Conservation (phyloP, 768 basidiomycete genomes). For the Daedaleopsis nitida region DNA sequence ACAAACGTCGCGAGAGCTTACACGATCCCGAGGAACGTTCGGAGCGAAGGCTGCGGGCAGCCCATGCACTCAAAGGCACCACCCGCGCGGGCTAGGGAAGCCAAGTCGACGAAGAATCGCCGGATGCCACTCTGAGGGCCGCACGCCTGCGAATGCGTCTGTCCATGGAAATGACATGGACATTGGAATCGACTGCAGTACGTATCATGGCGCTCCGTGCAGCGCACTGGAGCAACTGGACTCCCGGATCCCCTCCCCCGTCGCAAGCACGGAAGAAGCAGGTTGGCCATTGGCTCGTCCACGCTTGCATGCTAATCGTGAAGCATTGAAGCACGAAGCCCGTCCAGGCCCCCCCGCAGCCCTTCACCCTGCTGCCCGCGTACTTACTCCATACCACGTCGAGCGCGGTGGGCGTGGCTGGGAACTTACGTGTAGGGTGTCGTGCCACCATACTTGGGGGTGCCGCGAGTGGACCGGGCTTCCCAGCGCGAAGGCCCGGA, state of each 20-base stretch:
- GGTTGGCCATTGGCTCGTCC: too few species aligned
- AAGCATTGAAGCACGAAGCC: background rate
- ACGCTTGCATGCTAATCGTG: background rate
- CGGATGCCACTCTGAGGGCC: background rate
- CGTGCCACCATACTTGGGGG: background rate
- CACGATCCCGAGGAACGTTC: conserved; percentile 18
- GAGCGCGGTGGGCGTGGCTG: background rate
- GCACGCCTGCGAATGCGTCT: background rate
- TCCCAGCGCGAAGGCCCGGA: background rate
- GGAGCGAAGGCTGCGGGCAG: conserved; percentile 10
- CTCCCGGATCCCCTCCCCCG: too few species aligned
- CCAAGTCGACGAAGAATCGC: conserved; percentile 1
- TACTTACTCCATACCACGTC: background rate
- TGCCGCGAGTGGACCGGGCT: background rate
- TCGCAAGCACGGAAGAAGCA: too few species aligned
- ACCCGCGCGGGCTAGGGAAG: background rate
- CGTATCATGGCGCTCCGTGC: too few species aligned
- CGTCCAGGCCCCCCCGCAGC: too few species aligned
- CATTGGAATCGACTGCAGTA: too few species aligned
- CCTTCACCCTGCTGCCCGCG: background rate
- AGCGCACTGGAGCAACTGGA: too few species aligned
- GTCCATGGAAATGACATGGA: background rate
- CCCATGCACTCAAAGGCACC: background rate
- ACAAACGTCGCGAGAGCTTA: background rate
- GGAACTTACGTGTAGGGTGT: conserved; percentile 8